A percentile compares a stretch with the other conserved stretches of the same genome.
Evolutionary conservation across 805 yeast species (phyloP).

Genomic region (Hanseniaspora hatyaiensis): DNA sequence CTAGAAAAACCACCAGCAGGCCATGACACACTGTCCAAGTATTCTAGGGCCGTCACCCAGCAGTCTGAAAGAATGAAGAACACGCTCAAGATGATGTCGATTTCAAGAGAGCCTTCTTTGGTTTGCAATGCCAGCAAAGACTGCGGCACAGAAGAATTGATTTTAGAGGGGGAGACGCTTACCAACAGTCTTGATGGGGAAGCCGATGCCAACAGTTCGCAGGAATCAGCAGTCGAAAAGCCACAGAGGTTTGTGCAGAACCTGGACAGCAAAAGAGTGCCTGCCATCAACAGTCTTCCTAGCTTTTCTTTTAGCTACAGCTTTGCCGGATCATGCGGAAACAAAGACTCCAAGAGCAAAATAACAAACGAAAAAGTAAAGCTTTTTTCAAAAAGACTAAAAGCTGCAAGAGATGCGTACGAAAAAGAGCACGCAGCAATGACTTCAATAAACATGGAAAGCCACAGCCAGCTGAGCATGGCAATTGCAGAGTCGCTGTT

Average conservation of each 20-base stretch:
- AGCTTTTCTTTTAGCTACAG: slow-evolving; percentile 16
- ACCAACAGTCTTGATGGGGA: no score
- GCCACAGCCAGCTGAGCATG: slow-evolving; percentile 28
- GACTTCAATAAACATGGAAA: slow-evolving; percentile 15
- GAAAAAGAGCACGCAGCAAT: background rate
- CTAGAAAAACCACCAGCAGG: background rate
- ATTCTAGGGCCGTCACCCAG: slow-evolving; percentile 7
- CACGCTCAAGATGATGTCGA: background rate
- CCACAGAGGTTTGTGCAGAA: no score
- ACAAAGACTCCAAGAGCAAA: background rate
- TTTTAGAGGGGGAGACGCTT: slow-evolving; percentile 4
- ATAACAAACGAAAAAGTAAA: background rate
- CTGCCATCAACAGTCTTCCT: background rate
- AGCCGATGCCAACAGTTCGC: no score
- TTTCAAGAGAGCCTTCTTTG: slow-evolving; percentile 1
- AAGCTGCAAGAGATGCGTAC: background rate
- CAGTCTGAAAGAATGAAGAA: slow-evolving; percentile 11
- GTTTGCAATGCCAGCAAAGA: background rate
- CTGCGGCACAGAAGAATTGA: background rate
- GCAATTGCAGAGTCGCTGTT: slow-evolving; percentile 30
- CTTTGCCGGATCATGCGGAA: background rate
- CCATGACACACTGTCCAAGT: background rate
- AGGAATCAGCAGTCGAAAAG: no score
- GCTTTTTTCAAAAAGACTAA: background rate
- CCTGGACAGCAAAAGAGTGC: background rate